Evolutionary conservation across 2,329 filamentous ascomycete genomes (phyloP), one percentile per base, ranked within the genome.

Genomic region (Trichoderma asperellum): DNA sequence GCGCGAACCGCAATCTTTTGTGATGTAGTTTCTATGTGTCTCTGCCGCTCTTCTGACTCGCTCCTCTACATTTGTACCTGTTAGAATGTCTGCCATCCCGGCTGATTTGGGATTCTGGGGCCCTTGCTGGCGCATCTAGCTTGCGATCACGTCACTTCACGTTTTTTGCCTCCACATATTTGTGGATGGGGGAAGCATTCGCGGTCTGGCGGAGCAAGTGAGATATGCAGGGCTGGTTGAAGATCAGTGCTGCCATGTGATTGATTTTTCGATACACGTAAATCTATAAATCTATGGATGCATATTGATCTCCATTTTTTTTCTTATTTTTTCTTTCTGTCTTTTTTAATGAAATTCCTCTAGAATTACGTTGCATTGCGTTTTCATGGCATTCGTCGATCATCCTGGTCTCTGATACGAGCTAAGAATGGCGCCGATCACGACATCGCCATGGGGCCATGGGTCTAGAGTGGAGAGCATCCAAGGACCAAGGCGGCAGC

Each of bases 371-470:
- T 4, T 57, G 37, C 12, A 12, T 34, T 21, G 53, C 27, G n/a
- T 18, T 43, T n/a, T 21, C 55, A 18, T n/a, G 21, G 35, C 53
- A 40, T 29, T 55, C 55, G 32, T 52, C 53, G 24, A 60, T 32
- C 35, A 60, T 60, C 32, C 43, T 34, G 55, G 56, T 56, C 47
- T 21, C 32, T 47, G 56, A 57, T 56, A 62, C 62, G 68, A 60
- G 68, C 65, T 70, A 68, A 61, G 62, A 68, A 47, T 62, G 68
- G 68, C 68, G 63, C 63, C 49, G 64, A 70, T 70, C 68, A 70
- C 68, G 68, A 70, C 68, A 70, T 70, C 64, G 68, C 61, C 52
- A 59, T 47, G 37, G 40, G 62, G 55, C 49, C 40, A 43, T n/a
- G 40, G 40, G 40, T 43, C 58, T 16, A 57, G 29, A 63, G 66